Evolutionary conservation across 2,329 filamentous ascomycete species (phyloP), one percentile per base, ranked within the genome.

Genomic region (Monilinia fructigena): DNA sequence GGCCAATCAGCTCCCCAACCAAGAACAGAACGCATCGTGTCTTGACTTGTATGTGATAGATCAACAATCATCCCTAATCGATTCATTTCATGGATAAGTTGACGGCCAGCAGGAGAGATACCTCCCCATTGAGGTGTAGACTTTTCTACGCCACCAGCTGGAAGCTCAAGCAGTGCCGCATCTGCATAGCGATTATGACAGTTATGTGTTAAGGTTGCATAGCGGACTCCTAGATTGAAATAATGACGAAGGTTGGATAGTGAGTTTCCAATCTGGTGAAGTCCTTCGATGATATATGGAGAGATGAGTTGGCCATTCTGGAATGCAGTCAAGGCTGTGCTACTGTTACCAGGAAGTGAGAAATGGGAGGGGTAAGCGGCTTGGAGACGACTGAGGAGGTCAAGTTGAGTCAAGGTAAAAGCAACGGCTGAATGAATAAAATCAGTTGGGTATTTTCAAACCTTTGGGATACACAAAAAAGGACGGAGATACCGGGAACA

Each of bases 41-140:
- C 89, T 66, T 86, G 84, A 72, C 89, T 84, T 31, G 88, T 86
- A 77, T 97, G 94, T 8, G 90, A 85, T 47, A 97, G 82, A 75
- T 97, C 94, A 52, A 98, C 90, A n/a, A 97, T 87, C 88, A 97
- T 93, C 35, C 94, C 94, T 2, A 97, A 81, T 3, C 94, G 86
- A 76, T 97, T 98, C 93, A 98, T 97, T 80, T 98, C 94, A 47
- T 82, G 82, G 55, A 98, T 82, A 0, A 97, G 79, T 16, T 82
- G 76, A 62, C 85, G 84, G 5, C 94, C 94, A 1, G 83, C 82
- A 0, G 83, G 80, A 67, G 89, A 94, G 1, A 98, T 82, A 2
- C 94, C 94, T 63, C 83, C 80, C 85, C 88, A 91, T 66, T 84
- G 80, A 0, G 89, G 85, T 63, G 83, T 80, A 78, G 71, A 79